Percentiles rank a stretch among this genome's conserved stretches.
Conservation (phyloP, 306 rosid species). For the Potentilla sterilis region DNA sequence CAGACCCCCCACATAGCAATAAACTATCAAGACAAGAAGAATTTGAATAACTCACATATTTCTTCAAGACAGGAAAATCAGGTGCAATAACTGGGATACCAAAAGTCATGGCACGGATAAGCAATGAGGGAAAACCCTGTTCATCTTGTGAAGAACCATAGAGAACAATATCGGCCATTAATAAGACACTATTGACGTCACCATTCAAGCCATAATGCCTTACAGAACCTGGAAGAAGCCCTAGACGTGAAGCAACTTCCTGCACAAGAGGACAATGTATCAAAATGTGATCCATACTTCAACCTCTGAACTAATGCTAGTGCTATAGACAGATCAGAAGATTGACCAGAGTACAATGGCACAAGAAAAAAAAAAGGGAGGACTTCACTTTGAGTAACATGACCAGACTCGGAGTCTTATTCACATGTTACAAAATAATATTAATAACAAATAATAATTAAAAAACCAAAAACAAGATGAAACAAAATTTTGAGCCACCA, state of each 20-base stretch:
- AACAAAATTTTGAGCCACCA: neutral
- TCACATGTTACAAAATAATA: neutral
- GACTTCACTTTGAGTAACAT: neutral
- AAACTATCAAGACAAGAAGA: conserved; percentile 24
- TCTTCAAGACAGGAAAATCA: conserved; percentile 70
- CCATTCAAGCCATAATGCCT: conserved; percentile 72
- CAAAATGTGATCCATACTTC: conserved; percentile 22
- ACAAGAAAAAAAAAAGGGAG: neutral
- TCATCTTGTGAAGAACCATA: conserved; percentile 90
- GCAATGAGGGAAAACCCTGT: conserved; percentile 91
- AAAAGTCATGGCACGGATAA: conserved; percentile 83
- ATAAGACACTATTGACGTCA: conserved; percentile 67
- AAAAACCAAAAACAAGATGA: neutral
- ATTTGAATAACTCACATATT: conserved; percentile 64
- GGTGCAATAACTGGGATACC: conserved; percentile 78
- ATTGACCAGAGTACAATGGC: neutral
- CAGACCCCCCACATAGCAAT: conserved; percentile 20
- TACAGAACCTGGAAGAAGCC: conserved; percentile 75
- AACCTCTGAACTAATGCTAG: conserved; percentile 19
- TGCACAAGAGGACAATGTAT: conserved; percentile 45
- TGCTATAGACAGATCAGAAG: conserved; percentile 17
- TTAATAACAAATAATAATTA: neutral
- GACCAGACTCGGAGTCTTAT: neutral
- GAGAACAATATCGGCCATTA: conserved; percentile 87
- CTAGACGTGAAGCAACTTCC: conserved; percentile 84